Percentiles rank a stretch among this genome's conserved stretches.
Conservation (phyloP, 352 stramenopile genomes). For the Lagenidium giganteum region DNA sequence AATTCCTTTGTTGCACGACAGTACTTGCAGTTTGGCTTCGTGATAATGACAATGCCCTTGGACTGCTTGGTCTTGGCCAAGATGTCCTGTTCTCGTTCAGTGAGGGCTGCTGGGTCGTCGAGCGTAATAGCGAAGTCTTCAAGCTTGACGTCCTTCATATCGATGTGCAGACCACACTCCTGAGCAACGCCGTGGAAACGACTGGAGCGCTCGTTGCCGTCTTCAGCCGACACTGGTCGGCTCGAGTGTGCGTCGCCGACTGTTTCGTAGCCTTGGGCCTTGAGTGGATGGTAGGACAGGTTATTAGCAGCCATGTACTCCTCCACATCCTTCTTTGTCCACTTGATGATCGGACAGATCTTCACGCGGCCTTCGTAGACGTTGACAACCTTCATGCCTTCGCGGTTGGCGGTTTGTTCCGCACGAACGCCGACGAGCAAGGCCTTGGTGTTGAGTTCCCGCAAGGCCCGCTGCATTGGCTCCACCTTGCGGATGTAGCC, state of each 20-base stretch:
- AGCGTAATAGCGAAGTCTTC: slow-evolving; percentile 34
- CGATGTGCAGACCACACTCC: slow-evolving; percentile 81
- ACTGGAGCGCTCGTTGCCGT: slow-evolving; percentile 70
- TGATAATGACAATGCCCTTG: slow-evolving; percentile 65
- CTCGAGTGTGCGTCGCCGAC: slow-evolving; percentile 83
- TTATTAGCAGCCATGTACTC: slow-evolving; percentile 66
- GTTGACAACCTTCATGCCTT: slow-evolving; percentile 72
- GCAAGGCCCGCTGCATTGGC: slow-evolving; percentile 72
- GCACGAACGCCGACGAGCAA: slow-evolving; percentile 81
- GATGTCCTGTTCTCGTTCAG: slow-evolving; percentile 34
- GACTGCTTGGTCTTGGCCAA: slow-evolving; percentile 30
- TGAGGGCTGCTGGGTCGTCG: slow-evolving; percentile 44
- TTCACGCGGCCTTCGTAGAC: slow-evolving; percentile 79
- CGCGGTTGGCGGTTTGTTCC: slow-evolving; percentile 63
- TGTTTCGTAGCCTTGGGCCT: slow-evolving; percentile 74
- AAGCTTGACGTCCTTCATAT: slow-evolving; percentile 58
- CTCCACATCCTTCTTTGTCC: slow-evolving; percentile 70
- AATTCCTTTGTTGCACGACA: slow-evolving; percentile 59
- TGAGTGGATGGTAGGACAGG: slow-evolving; percentile 82
- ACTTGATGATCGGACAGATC: slow-evolving; percentile 82
- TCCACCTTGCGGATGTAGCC: slow-evolving; percentile 83
- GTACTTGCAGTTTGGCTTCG: slow-evolving; percentile 75
- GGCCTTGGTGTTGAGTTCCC: slow-evolving; percentile 47
- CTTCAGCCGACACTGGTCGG: slow-evolving; percentile 58
- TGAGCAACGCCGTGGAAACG: slow-evolving; percentile 78